A percentile compares a stretch with the other conserved stretches of the same genome.
phyloP scores from a whole-genome alignment of 1,284 basidiomycete species.

The Puccinia triticina region DNA sequence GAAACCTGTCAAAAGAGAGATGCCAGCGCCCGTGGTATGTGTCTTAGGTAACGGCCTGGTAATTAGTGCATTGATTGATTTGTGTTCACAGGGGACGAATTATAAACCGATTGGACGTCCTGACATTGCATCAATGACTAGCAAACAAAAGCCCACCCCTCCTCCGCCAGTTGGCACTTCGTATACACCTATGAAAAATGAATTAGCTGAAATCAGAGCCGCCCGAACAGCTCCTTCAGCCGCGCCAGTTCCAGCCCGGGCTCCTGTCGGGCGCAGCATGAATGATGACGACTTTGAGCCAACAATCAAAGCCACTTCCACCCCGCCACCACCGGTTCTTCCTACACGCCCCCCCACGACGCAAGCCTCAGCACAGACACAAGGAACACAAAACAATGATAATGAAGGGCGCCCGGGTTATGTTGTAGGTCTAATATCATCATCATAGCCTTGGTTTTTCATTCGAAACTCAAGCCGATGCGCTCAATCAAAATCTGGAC shows the following conservation, averaged over 20 bases:
- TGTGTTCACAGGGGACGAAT: conserved; percentile 54
- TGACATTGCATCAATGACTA: conserved; percentile 56
- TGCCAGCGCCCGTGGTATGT: conserved; percentile 62
- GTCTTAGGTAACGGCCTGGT: conserved; percentile 71
- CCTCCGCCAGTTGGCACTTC: conserved; percentile 56
- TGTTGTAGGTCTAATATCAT: conserved; percentile 53
- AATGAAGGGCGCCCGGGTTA: conserved; percentile 55
- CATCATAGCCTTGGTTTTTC: neutral
- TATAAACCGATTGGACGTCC: conserved; percentile 60
- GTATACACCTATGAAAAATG: conserved; percentile 59
- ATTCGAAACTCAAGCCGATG: neutral
- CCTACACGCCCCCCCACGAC: conserved; percentile 14
- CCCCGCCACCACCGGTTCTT: conserved; percentile 33
- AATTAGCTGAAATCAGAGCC: conserved; percentile 58
- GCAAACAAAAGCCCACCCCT: conserved; percentile 52
- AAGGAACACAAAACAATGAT: conserved; percentile 55
- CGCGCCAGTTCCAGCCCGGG: conserved; percentile 62
- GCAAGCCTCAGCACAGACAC: conserved; percentile 62
- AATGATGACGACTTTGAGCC: conserved; percentile 49
- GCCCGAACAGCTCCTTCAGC: conserved; percentile 57
- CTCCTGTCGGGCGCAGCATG: conserved; percentile 58
- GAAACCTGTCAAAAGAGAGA: conserved; percentile 56
- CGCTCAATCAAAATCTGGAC: conserved; percentile 13
- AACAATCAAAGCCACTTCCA: conserved; percentile 47
- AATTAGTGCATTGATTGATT: conserved; percentile 57